Percentiles rank a stretch among this genome's conserved stretches.
These are phyloP conservation scores for Chlorella sp. DNA, from an alignment of 139 green algal species.

Conservation along the genomic window DNA sequence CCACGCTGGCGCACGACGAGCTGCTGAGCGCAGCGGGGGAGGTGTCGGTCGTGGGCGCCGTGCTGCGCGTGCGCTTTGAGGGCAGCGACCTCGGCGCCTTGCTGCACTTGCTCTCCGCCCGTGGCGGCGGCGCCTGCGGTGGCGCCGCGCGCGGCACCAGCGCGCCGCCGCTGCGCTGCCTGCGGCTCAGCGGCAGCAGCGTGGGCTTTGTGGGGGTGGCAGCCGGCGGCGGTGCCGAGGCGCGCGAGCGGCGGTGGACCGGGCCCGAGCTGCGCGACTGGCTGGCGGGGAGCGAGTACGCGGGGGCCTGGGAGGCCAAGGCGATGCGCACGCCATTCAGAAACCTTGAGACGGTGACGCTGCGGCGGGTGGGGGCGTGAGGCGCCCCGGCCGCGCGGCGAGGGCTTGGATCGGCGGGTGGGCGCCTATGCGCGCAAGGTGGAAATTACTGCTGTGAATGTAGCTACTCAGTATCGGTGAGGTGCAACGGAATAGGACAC, in stretches of 20 bases:
- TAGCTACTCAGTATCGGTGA: too few species aligned
- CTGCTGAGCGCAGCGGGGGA: constrained; percentile 4
- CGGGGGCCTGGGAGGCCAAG: constrained; percentile 1
- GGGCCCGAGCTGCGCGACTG: constrained; percentile 4
- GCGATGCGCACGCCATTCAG: constrained; percentile 6
- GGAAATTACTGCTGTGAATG: too few species aligned
- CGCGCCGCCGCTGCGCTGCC: background rate
- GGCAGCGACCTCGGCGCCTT: background rate
- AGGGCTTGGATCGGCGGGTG: too few species aligned
- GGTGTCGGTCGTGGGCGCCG: constrained; percentile 4
- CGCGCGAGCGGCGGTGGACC: background rate
- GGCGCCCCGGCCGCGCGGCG: too few species aligned
- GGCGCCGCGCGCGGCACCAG: background rate
- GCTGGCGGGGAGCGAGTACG: background rate
- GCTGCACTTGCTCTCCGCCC: constrained; percentile 4
- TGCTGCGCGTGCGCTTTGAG: background rate
- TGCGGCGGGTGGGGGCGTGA: too few species aligned
- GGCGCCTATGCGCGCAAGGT: too few species aligned
- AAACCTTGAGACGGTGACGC: constrained; percentile 25
- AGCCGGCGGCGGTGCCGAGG: background rate
- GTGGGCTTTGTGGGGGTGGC: constrained; percentile 3
- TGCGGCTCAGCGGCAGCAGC: constrained; percentile 2
- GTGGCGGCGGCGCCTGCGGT: background rate
- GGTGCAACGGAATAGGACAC: too few species aligned
- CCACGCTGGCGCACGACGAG: constrained; percentile 8